Percentiles rank a stretch among this genome's conserved stretches.
Evolutionary conservation across 2,329 filamentous ascomycete genomes (phyloP).

Genomic region (Trichophyton rubrum): DNA sequence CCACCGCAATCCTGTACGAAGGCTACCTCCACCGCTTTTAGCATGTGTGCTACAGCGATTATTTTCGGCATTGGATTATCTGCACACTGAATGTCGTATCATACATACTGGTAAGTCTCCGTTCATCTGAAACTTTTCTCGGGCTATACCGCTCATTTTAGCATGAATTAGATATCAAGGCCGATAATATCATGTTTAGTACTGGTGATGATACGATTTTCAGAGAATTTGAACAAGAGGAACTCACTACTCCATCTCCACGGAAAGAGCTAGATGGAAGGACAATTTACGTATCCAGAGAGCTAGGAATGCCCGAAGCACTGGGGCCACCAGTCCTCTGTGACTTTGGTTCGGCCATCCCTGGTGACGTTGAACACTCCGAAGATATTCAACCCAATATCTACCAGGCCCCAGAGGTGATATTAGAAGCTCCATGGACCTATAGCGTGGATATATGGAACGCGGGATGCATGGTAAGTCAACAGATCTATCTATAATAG

Average conservation of each 20-base stretch:
- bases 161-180: constrained; percentile 18
- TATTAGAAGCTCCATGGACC: constrained; percentile 35
- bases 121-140: background rate
- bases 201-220: constrained; percentile 19
- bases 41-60: constrained; percentile 8
- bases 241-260: constrained; percentile 16
- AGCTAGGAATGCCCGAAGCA: constrained; percentile 16
- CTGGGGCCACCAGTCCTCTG: constrained; percentile 19
- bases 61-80: constrained; percentile 18
- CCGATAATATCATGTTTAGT: constrained; percentile 20
- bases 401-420: constrained; percentile 35
- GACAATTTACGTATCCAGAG: constrained; percentile 18
- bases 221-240: constrained; percentile 16
- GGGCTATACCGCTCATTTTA: background rate
- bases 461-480: constrained; percentile 27
- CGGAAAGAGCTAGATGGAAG: constrained; percentile 16
- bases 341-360: constrained; percentile 17
- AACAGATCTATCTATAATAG: background rate
- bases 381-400: constrained; percentile 20
- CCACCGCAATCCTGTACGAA: constrained; percentile 11
- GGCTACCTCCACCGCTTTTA: constrained; percentile 10
- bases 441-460: constrained; percentile 43
- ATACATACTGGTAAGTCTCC: constrained; percentile 7
- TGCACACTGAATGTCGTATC: constrained; percentile 34
- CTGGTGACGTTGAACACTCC: constrained; percentile 5